Conservation (phyloP, 352 stramenopile species). For the Phytophthora vignae region DNA sequence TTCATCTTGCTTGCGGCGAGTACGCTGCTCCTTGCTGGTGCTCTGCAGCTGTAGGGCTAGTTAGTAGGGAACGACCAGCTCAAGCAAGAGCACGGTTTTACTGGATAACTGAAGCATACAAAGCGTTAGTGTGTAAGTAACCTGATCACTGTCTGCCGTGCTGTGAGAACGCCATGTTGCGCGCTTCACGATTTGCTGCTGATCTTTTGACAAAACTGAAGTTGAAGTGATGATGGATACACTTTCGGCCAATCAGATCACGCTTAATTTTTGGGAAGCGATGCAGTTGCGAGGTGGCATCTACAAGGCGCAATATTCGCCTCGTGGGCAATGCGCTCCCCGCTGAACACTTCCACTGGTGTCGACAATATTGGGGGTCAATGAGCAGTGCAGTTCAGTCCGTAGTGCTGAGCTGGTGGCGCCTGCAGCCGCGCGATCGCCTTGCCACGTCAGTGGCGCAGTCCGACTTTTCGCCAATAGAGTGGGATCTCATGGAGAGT, state of each 20-base stretch:
- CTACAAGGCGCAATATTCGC: too few species aligned
- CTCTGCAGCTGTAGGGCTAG: neutral
- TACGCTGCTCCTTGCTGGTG: neutral
- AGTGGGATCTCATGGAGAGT: neutral
- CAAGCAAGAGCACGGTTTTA: too few species aligned
- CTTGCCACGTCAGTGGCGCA: neutral
- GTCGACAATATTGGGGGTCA: neutral
- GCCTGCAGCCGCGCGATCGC: neutral
- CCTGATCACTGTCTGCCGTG: neutral
- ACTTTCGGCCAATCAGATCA: neutral
- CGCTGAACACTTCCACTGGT: neutral
- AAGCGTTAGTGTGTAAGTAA: too few species aligned
- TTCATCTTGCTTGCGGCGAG: neutral
- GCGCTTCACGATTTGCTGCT: neutral
- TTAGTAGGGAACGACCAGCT: neutral
- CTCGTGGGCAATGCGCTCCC: neutral
- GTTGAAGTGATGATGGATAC: conserved; percentile 7
- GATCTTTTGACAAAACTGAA: conserved; percentile 4
- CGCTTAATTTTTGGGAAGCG: neutral
- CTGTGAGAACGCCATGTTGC: neutral
- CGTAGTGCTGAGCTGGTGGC: neutral
- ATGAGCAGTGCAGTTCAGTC: neutral
- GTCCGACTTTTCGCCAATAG: conserved; percentile 3
- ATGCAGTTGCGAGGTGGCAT: neutral
- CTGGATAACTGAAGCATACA: too few species aligned